Conservation (phyloP, 2,329 filamentous ascomycete genomes). For the Aspergillus latus region DNA sequence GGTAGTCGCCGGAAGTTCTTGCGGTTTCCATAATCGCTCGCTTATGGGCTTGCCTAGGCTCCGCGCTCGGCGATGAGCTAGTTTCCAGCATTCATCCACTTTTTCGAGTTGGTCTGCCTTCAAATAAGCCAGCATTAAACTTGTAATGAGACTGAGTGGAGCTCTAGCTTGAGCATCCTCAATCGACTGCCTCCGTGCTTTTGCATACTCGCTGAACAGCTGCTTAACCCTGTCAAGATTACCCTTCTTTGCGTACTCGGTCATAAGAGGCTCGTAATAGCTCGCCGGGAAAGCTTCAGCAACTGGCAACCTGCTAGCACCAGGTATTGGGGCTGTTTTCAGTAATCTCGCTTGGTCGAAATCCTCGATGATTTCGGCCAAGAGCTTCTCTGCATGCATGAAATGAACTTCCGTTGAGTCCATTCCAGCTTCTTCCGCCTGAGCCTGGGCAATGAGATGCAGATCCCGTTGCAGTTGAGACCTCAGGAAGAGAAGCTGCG, state of each 20-base stretch:
- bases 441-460: constrained; percentile 20
- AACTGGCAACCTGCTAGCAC: constrained; percentile 32
- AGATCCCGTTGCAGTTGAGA: constrained; percentile 37
- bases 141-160: constrained; percentile 58
- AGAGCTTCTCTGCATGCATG: constrained; percentile 36
- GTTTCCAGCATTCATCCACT: constrained; percentile 66
- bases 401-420: constrained; percentile 26
- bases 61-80: constrained; percentile 57
- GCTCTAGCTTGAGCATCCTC: constrained; percentile 34
- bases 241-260: constrained; percentile 51
- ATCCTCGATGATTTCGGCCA: constrained; percentile 40
- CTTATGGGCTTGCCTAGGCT: constrained; percentile 37
- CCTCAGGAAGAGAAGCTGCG: constrained; percentile 39
- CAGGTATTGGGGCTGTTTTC: constrained; percentile 43
- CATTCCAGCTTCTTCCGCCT: constrained; percentile 13
- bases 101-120: constrained; percentile 58
- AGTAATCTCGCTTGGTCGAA: constrained; percentile 44
- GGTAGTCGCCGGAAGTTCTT: background rate
- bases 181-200: constrained; percentile 13
- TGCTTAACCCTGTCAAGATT: constrained; percentile 53
- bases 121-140: constrained; percentile 68
- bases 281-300: constrained; percentile 49
- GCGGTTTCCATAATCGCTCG: background rate
- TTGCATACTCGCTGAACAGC: constrained; percentile 56
- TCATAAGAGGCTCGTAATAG: constrained; percentile 58